phyloP scores from a whole-genome alignment of 2,329 filamentous ascomycete species.

The Orbilia oligospora region DNA sequence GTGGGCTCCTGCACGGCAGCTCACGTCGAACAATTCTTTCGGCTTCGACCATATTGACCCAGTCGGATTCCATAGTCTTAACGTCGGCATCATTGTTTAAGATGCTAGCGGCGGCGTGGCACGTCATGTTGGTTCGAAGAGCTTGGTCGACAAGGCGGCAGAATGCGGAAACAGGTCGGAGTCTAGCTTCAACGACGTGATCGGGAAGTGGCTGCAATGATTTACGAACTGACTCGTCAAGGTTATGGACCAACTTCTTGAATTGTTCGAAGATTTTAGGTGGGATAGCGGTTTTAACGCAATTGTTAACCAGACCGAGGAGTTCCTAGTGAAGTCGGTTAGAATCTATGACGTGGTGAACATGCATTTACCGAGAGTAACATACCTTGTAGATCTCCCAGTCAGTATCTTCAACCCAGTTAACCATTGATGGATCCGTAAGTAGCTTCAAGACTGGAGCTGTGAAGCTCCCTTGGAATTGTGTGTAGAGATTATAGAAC shows the following conservation, averaged over 20 bases:
- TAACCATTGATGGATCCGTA: slow-evolving; percentile 81
- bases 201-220: slow-evolving; percentile 87
- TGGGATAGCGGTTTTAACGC: slow-evolving; percentile 91
- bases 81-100: slow-evolving; percentile 89
- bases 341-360: background rate
- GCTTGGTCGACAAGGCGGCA: slow-evolving; percentile 87
- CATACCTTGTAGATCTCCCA: slow-evolving; percentile 86
- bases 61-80: slow-evolving; percentile 95
- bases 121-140: slow-evolving; percentile 90
- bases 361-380: slow-evolving; percentile 5
- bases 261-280: slow-evolving; percentile 88
- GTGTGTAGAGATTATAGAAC: slow-evolving; percentile 93
- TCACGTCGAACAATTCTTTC: slow-evolving; percentile 73
- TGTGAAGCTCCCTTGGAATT: slow-evolving; percentile 95
- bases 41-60: slow-evolving; percentile 76
- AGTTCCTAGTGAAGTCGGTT: slow-evolving; percentile 73
- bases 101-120: slow-evolving; percentile 93
- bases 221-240: slow-evolving; percentile 85
- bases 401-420: slow-evolving; percentile 96
- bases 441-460: slow-evolving; percentile 96
- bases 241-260: slow-evolving; percentile 83
- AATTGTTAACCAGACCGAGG: slow-evolving; percentile 89
- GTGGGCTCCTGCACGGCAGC: slow-evolving; percentile 71
- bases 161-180: slow-evolving; percentile 90
- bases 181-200: slow-evolving; percentile 88